Evolutionary conservation across 352 stramenopile species (phyloP), one percentile per base, ranked within the genome.

Genomic region (Phytophthora citricola): DNA sequence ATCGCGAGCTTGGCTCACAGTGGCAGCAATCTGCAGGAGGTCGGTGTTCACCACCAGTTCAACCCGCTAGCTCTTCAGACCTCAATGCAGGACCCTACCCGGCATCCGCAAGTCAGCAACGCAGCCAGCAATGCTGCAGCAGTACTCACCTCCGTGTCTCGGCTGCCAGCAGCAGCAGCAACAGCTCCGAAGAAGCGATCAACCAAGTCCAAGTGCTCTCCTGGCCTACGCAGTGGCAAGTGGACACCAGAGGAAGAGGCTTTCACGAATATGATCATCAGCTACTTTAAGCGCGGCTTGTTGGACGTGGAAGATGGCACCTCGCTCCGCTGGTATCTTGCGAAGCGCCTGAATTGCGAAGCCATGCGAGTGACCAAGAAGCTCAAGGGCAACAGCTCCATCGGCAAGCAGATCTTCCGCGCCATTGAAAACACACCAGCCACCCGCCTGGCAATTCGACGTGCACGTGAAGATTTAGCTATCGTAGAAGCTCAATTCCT

Each of bases 351-450:
- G 6, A 94, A 94, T 57, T 96, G 88, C 61, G 87, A 96, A 50
- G 85, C 88, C 8, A 96, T 96, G 88, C 85, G 88, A 40, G 86
- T 96, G 55, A 94, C 88, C 26, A 96, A 96, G 63, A 96, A 96
- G 67, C 79, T 96, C 67, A 96, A 94, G 63, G 86, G 86, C 53
- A 93, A 94, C 63, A 92, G 81, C 66, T 94, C 85, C 34, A 94
- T 95, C 66, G 88, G 88, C 22, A 96, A 96, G 57, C 86, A 96
- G 69, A 93, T 96, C 53, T 96, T 94, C 58, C 85, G 88, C 27
- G 75, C 85, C 49, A 78, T 93, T 4, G 87, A 93, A 52, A 78
- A 82, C 66, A 89, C 71, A 9, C 67, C 76, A 1, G 74, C 85
- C 36, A 94, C 88, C 45, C 74, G 73, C 9, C 55, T 69, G 14